Evolutionary conservation across 2,329 filamentous ascomycete species (phyloP).

Genomic region (Sporothrix humicola): DNA sequence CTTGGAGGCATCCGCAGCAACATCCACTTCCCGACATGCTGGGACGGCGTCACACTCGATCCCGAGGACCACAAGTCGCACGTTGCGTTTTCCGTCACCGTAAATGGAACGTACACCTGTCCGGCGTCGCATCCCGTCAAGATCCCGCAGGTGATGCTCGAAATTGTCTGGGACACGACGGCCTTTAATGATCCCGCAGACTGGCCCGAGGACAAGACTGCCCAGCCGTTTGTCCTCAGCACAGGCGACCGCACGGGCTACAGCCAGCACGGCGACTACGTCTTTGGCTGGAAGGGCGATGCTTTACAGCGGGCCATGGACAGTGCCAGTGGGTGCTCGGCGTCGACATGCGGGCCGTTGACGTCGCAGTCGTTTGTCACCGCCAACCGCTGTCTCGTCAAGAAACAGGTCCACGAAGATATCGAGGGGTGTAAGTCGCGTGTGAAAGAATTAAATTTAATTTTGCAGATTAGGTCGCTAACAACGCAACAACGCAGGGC

Average conservation of each 20-base stretch:
- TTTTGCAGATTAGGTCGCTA: too few species aligned
- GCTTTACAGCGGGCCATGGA: slow-evolving; percentile 15
- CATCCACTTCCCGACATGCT: neutral
- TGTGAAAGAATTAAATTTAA: neutral
- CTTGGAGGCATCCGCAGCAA: neutral
- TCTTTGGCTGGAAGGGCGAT: slow-evolving; percentile 26
- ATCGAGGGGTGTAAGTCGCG: neutral
- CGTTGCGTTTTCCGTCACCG: neutral
- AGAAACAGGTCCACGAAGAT: neutral
- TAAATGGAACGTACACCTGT: neutral
- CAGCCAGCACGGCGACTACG: slow-evolving; percentile 35
- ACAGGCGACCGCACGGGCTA: slow-evolving; percentile 40
- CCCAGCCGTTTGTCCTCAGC: slow-evolving; percentile 27
- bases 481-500: neutral
- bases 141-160: slow-evolving; percentile 27
- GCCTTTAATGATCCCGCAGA: slow-evolving; percentile 36
- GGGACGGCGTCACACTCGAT: neutral
- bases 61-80: neutral
- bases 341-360: neutral
- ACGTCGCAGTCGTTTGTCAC: slow-evolving; percentile 11
- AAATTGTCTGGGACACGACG: slow-evolving; percentile 39
- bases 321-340: neutral
- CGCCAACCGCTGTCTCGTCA: neutral
- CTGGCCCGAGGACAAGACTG: slow-evolving; percentile 14
- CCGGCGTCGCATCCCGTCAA: slow-evolving; percentile 42